Evolutionary conservation across 441 rosid genomes (phyloP), one percentile per base, ranked within the genome.

Genomic region (Erysimum cheiri): DNA sequence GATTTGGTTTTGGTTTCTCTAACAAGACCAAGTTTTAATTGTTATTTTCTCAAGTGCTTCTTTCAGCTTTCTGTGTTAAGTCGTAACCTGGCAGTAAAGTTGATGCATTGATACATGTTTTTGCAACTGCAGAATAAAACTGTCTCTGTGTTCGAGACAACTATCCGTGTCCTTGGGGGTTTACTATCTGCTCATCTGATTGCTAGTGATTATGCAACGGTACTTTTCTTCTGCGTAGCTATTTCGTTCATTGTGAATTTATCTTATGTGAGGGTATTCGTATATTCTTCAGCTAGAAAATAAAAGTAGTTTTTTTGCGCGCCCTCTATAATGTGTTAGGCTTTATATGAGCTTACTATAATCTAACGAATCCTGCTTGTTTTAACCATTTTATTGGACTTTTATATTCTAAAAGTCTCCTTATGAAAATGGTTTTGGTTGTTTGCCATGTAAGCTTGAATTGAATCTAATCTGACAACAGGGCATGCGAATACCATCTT

Each of bases 201-300:
- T 75, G 97, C 99, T 63, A 95, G 95, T 85, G 99, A 95, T 80
- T 83, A 87, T 77, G 90, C 98, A 53, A 92, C 92, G 95, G 99
- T 95, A 85, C 49, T 31, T n/a, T 37, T 46, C 48, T 52, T 14
- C 37, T 74, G 35, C 57, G 6, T 44, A 9, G 40, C 68, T 66
- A 24, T 64, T 3, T 13, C 47, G 78, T 57, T 71, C 29, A 26
- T 65, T 35, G 5, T 50, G 64, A 50, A 43, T 52, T 60, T 44
- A 8, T 67, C 74, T 35, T 68, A 54, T 4, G 2, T 1, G 0
- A 39, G 3, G 19, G 33, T 48, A 57, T n/a, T 4, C 39, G 48
- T 46, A 55, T 50, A 31, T 17, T 63, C 65, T 60, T 68, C 37
- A 43, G 39, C 52, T 31, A 40, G n/a, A 32, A 41, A 13, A 12